Percentiles rank a stretch among this genome's conserved stretches.
phyloP scores from a whole-genome alignment of 106 monocot genomes.

The Dendrobium huoshanense region DNA sequence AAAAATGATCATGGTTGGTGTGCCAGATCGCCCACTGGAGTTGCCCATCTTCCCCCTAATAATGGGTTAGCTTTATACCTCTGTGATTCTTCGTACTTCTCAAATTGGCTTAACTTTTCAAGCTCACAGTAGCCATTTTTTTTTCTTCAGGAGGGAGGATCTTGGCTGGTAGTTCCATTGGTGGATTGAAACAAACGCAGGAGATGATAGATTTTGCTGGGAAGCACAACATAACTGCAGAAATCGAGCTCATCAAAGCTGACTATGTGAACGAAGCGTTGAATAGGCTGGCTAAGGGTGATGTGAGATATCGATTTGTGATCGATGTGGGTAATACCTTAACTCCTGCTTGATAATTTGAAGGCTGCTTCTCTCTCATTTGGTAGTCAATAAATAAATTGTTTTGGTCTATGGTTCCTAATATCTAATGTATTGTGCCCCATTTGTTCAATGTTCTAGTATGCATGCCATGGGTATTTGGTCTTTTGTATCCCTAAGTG shows the following conservation, averaged over 20 bases:
- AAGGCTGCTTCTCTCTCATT: not conserved
- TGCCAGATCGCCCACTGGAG: conserved; percentile 57
- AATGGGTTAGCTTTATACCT: conserved; percentile 12
- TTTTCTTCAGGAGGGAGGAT: conserved; percentile 42
- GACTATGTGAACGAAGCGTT: conserved; percentile 71
- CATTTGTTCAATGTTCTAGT: not conserved
- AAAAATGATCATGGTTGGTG: conserved; percentile 68
- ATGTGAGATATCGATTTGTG: conserved; percentile 81
- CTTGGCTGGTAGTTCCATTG: conserved; percentile 60
- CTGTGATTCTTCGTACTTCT: not conserved
- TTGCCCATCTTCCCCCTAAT: conserved; percentile 48
- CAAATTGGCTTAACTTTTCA: not conserved
- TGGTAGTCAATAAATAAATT: not conserved
- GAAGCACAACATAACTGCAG: conserved; percentile 57
- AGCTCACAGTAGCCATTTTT: not conserved
- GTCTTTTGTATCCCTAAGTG: not conserved
- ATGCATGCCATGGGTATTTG: not conserved
- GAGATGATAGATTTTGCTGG: conserved; percentile 93
- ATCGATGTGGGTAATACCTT: conserved; percentile 62
- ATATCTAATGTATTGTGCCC: not conserved
- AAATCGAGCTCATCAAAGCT: conserved; percentile 54
- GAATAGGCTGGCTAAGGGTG: conserved; percentile 48
- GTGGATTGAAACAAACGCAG: conserved; percentile 70
- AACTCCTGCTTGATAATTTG: not conserved
- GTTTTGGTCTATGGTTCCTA: not conserved